Conservation (phyloP, 2,329 filamentous ascomycete genomes). For the Bipolaris sorokiniana region DNA sequence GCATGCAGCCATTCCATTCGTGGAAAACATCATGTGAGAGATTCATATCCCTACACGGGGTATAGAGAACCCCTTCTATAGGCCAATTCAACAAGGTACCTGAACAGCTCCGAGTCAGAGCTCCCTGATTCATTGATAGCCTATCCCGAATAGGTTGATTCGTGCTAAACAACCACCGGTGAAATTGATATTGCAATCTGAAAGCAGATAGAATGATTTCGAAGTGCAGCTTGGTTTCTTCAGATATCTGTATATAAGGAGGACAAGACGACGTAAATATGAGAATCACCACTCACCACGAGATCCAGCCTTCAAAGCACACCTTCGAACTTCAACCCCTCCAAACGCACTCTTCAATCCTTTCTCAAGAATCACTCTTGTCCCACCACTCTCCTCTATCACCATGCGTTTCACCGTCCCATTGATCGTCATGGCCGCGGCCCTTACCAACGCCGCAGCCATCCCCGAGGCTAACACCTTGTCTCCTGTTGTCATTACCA, state of each 20-base stretch:
- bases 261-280: neutral
- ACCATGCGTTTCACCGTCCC: slow-evolving; percentile 1
- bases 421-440: neutral
- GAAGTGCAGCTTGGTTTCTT: neutral
- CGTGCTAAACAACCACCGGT: neutral
- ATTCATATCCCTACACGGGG: neutral
- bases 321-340: neutral
- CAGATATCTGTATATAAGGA: neutral
- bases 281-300: neutral
- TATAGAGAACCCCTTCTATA: too few species aligned
- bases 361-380: neutral
- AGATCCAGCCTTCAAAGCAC: neutral
- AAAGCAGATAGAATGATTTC: neutral
- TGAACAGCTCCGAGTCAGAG: too few species aligned
- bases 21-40: too few species aligned
- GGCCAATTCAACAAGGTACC: neutral
- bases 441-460: neutral
- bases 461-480: neutral
- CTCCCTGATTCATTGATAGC: neutral
- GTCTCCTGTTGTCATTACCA: neutral
- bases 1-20: too few species aligned
- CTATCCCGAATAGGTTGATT: too few species aligned
- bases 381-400: neutral
- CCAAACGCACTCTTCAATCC: neutral
- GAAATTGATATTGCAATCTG: neutral